A percentile compares a stretch with the other conserved stretches of the same genome.
Conservation (phyloP, 495 filamentous ascomycete genomes). For the Penicillium daleae region DNA sequence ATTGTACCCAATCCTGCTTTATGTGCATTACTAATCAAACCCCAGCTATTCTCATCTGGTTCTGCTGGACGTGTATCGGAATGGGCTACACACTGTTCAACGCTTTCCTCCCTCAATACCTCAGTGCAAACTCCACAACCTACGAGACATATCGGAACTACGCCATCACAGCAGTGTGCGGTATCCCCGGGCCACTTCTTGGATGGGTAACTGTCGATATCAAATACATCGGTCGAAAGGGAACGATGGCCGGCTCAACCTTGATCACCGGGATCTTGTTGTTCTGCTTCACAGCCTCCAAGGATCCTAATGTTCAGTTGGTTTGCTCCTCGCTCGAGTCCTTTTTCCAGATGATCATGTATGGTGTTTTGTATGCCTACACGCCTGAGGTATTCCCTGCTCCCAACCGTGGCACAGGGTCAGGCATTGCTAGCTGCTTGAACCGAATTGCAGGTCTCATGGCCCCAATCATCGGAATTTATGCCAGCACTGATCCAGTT, state of each 20-base stretch:
- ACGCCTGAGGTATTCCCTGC: slow-evolving; percentile 62
- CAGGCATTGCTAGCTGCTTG: slow-evolving; percentile 55
- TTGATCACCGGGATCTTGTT: slow-evolving; percentile 56
- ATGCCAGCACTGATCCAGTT: slow-evolving; percentile 40
- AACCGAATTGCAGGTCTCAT: slow-evolving; percentile 55
- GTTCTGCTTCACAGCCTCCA: slow-evolving; percentile 53
- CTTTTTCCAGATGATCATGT: slow-evolving; percentile 60
- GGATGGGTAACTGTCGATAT: slow-evolving; percentile 52
- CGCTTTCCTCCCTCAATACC: slow-evolving; percentile 56
- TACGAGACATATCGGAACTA: slow-evolving; percentile 58
- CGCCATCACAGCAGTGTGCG: slow-evolving; percentile 55
- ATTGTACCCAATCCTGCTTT: neutral
- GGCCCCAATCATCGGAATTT: slow-evolving; percentile 56
- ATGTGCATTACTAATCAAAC: neutral
- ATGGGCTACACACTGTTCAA: slow-evolving; percentile 58
- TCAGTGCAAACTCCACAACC: slow-evolving; percentile 37
- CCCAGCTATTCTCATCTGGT: slow-evolving; percentile 44
- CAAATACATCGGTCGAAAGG: slow-evolving; percentile 56
- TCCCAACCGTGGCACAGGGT: slow-evolving; percentile 57
- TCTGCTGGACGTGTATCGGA: slow-evolving; percentile 53
- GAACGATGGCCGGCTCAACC: slow-evolving; percentile 54
- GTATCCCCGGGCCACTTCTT: slow-evolving; percentile 56
- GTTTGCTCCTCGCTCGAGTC: slow-evolving; percentile 51
- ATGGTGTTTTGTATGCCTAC: slow-evolving; percentile 58
- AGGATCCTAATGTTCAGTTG: slow-evolving; percentile 47